Conservation (phyloP, 441 rosid species). For the Omphalea diandra region DNA sequence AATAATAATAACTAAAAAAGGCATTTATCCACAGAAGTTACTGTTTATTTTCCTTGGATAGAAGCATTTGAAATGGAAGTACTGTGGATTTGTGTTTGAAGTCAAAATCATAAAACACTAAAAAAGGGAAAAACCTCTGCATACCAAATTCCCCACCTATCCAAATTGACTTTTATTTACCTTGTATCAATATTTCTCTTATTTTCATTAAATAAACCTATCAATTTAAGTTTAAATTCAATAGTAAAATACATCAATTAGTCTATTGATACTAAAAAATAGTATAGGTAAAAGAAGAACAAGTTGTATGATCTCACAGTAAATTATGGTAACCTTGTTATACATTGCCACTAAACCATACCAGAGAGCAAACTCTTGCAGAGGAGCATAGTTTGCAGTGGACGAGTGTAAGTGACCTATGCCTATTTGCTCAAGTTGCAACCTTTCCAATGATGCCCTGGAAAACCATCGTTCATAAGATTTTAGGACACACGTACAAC, state of each 20-base stretch:
- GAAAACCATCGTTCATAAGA: constrained; percentile 23
- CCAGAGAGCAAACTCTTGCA: constrained; percentile 82
- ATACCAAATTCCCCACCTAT: no score
- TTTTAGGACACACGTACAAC: no score
- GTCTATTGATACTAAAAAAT: no score
- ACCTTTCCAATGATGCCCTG: constrained; percentile 74
- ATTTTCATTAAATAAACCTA: no score
- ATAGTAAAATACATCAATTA: neutral
- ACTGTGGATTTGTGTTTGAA: no score
- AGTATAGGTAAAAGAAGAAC: no score
- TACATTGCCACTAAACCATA: constrained; percentile 91
- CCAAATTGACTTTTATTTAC: no score
- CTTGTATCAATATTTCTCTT: neutral
- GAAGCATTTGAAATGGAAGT: no score
- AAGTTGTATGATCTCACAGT: neutral
- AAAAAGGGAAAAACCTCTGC: no score
- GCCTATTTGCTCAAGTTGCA: constrained; percentile 80
- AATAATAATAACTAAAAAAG: neutral
- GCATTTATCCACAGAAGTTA: neutral
- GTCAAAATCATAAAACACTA: no score
- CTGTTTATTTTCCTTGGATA: no score
- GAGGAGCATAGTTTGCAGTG: constrained; percentile 86
- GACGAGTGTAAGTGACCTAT: constrained; percentile 95
- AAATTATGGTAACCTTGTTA: constrained; percentile 62
- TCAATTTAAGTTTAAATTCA: neutral